Percentiles rank a stretch among this genome's conserved stretches.
These are phyloP conservation scores for Neurospora sp. DNA, from an alignment of 495 filamentous ascomycete species.

Conservation along the genomic window DNA sequence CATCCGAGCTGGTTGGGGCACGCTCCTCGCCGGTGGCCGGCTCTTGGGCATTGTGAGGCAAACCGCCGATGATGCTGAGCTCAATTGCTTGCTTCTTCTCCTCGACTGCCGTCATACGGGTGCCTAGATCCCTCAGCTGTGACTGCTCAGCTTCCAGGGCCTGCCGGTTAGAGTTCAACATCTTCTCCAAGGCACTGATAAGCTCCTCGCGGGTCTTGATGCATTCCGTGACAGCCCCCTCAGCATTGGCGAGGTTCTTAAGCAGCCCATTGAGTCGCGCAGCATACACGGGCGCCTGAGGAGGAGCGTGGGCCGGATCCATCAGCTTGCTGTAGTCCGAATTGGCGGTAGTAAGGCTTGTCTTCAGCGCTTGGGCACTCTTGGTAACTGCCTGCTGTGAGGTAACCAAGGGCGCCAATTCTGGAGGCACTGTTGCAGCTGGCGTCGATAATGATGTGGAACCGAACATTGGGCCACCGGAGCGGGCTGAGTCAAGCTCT, in stretches of 20 bases:
- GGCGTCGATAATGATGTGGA: constrained; percentile 16
- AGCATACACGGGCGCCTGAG: constrained; percentile 79
- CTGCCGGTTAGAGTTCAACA: constrained; percentile 64
- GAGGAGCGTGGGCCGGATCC: constrained; percentile 52
- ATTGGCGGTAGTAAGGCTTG: constrained; percentile 55
- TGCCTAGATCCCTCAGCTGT: constrained; percentile 45
- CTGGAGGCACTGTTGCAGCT: constrained; percentile 52
- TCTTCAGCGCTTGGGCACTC: constrained; percentile 49
- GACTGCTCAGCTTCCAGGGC: constrained; percentile 59
- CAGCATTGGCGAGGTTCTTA: constrained; percentile 81
- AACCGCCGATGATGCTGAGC: constrained; percentile 72
- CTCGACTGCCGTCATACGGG: constrained; percentile 57
- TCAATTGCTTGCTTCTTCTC: constrained; percentile 77
- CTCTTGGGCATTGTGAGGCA: constrained; percentile 43
- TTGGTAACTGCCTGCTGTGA: constrained; percentile 66
- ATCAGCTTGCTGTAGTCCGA: constrained; percentile 73
- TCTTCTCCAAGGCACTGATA: constrained; percentile 69
- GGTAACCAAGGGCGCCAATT: constrained; percentile 63
- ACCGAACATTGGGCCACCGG: constrained; percentile 61
- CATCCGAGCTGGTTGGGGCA: constrained; percentile 24
- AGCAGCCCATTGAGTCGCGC: constrained; percentile 79
- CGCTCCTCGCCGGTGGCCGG: constrained; percentile 26
- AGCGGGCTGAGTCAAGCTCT: constrained; percentile 76
- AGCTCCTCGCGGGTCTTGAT: constrained; percentile 77
- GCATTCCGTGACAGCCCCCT: constrained; percentile 79